A percentile compares a stretch with the other conserved stretches of the same genome.
Conservation (phyloP, 208 protist species). For the Histomonas meleagridis region DNA sequence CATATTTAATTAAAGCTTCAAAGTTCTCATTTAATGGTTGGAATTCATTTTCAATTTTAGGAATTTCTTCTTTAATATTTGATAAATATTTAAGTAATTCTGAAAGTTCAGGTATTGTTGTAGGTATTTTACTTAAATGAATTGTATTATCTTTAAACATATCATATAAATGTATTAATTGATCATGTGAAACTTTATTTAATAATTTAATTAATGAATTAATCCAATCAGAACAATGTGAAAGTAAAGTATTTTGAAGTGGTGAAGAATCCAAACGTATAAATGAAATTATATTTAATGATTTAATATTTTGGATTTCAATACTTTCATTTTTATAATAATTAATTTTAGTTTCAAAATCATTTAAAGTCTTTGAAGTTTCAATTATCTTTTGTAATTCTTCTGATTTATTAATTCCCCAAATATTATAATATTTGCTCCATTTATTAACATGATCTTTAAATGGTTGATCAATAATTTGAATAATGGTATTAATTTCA, state of each 20-base stretch:
- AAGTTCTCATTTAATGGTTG: not conserved
- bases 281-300: constrained; percentile 54
- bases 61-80: constrained; percentile 2
- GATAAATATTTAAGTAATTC: not conserved
- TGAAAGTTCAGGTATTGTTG: not conserved
- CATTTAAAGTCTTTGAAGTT: not conserved
- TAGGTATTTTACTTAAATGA: not conserved
- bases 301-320: not conserved
- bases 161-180: not conserved
- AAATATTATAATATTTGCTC: constrained; percentile 5
- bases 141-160: constrained; percentile 6
- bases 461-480: not conserved
- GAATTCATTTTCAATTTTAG: not conserved
- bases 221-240: constrained; percentile 80
- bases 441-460: not conserved
- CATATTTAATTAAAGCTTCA: not conserved
- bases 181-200: constrained; percentile 54
- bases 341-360: not conserved
- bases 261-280: constrained; percentile 78
- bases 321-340: not conserved
- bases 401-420: not conserved
- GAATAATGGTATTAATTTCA: not conserved
- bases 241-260: constrained; percentile 81
- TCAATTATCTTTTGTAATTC: not conserved
- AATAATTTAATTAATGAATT: constrained; percentile 78